Base-by-base conservation (phyloP, 495 filamentous ascomycete genomes). In the Diplogelasinospora grovesii region DNA sequence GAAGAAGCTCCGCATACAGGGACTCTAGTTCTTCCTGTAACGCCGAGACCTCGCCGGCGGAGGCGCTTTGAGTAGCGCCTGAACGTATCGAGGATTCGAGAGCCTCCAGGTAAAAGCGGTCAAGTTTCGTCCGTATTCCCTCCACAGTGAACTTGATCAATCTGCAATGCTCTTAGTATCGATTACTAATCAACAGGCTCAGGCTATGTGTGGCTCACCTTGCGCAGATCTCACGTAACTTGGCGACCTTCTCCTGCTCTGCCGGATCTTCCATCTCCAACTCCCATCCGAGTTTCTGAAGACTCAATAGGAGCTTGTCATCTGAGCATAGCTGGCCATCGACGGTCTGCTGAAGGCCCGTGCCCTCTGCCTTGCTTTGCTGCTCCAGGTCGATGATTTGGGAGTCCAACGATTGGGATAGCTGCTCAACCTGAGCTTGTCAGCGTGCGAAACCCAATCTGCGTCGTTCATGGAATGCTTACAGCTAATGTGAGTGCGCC, bases 11-110 rank as follows among this genome's bases (percentile, higher is more conserved):
- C 0, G 75, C 68, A 42, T 79, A 79, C 3, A 83, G 54, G 10
- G 78, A 77, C 24, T 79, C 77, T 4, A 82, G 52, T 39, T 83
- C 79, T 27, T 73, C 68, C 49, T 78, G 67, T 16, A 81, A 41
- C 0, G 63, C 60, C 14, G 56, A 32, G n/a, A 69, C 56, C 22
- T 66, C 59, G 26, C 53, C 50, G n/a, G 42, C 20, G 11, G 52
- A 33, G 11, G 53, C 48, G 22, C 43, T 46, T 23, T 22, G 35
- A 11, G 33, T 43, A 21, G 48, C 7, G 11, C 41, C 43, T 42
- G 58, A 39, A 27, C 48, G 44, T 24, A 44, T 34, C 43, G 49
- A 41, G 15, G 46, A 23, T 30, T 59, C 41, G 9, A 71, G 49
- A 16, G 56, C 36, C 24, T 71, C 65, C n/a, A 73, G 53, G 44